A percentile compares a stretch with the other conserved stretches of the same genome.
phyloP scores from a whole-genome alignment of 1,284 basidiomycete genomes.

The Tylopilus sp. region DNA sequence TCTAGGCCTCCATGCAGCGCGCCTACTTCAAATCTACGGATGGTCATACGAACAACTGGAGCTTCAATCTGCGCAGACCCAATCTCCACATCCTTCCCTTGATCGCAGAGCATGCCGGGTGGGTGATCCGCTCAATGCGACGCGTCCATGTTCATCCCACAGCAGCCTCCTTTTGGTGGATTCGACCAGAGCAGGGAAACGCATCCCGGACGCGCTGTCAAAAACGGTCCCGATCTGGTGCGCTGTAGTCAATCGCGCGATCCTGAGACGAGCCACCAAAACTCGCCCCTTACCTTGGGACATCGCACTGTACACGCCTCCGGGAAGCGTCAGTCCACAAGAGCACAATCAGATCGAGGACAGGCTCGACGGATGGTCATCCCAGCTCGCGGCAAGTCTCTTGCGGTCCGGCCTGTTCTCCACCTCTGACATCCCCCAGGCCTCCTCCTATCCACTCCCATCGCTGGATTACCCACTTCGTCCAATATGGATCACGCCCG shows the following conservation, averaged over 20 bases:
- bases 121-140: conserved; percentile 17
- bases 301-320: conserved; percentile 59
- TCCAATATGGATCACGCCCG: conserved; percentile 68
- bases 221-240: conserved; percentile 98
- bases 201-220: conserved; percentile 90
- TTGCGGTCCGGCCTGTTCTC: too few species aligned
- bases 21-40: conserved; percentile 99
- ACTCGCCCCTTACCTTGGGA: conserved; percentile 44
- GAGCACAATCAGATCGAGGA: conserved; percentile 73
- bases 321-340: conserved; percentile 58
- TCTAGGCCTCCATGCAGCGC: conserved; percentile 38
- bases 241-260: conserved; percentile 80
- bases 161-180: conserved; percentile 83
- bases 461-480: conserved; percentile 50
- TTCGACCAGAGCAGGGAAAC: conserved; percentile 90
- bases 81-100: conserved; percentile 78
- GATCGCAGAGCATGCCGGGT: conserved; percentile 61
- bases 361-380: conserved; percentile 64
- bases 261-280: conserved; percentile 33
- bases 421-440: conserved; percentile 30
- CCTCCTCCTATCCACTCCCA: conserved; percentile 51
- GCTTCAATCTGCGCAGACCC: conserved; percentile 81
- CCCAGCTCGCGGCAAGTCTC: conserved; percentile 50
- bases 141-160: neutral
- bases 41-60: conserved; percentile 86